Conservation (phyloP, 1,139 yeast genomes). For the Blastobotrys illinoisensis region DNA sequence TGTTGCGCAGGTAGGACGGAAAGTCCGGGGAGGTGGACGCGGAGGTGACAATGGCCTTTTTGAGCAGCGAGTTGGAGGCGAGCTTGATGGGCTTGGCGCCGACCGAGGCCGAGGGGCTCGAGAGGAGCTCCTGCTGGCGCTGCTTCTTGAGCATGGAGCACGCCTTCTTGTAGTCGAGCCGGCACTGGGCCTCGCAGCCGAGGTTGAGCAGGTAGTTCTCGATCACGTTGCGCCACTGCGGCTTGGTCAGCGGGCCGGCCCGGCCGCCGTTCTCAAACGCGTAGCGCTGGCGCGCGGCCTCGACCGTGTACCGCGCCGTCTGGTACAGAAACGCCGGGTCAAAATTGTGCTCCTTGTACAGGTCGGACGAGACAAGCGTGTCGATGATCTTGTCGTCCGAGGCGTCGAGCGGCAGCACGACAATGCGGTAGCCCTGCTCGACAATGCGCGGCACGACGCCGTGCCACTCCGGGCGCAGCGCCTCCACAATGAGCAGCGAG, state of each 20-base stretch:
- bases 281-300: conserved; percentile 42
- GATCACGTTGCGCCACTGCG: conserved; percentile 64
- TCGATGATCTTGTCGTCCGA: conserved; percentile 44
- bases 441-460: conserved; percentile 43
- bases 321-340: conserved; percentile 47
- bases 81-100: neutral
- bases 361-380: conserved; percentile 48
- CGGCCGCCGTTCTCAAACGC: neutral
- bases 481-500: conserved; percentile 50
- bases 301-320: conserved; percentile 55
- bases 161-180: conserved; percentile 49
- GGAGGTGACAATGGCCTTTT: conserved; percentile 29
- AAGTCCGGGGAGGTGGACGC: conserved; percentile 30
- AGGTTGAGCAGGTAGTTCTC: conserved; percentile 59
- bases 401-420: conserved; percentile 46
- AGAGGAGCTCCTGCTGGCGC: conserved; percentile 27
- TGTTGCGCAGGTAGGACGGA: conserved; percentile 19
- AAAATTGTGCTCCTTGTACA: conserved; percentile 53
- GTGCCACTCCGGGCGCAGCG: conserved; percentile 48
- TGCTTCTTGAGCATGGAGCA: conserved; percentile 40
- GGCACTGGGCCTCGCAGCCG: conserved; percentile 65
- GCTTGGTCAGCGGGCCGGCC: conserved; percentile 31
- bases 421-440: conserved; percentile 38
- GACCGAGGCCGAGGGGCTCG: conserved; percentile 4
- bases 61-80: conserved; percentile 24